Evolutionary conservation across 257 asterid species (phyloP).

Genomic region (Buddleja alternifolia): DNA sequence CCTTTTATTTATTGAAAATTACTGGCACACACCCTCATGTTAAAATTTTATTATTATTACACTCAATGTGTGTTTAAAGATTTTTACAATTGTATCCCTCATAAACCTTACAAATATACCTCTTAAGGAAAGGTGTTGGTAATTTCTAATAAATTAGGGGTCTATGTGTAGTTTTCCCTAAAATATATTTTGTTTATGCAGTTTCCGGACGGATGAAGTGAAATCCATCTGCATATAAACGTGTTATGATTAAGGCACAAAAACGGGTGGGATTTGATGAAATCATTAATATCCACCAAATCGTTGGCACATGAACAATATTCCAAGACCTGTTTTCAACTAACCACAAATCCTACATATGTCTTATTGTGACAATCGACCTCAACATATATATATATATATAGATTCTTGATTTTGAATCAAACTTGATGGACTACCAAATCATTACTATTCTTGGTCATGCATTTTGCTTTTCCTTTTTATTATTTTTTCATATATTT

Average conservation of each 20-base stretch:
- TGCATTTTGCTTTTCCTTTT: background rate
- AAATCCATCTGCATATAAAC: background rate
- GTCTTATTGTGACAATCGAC: too few relatives aligned
- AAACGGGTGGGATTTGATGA: background rate
- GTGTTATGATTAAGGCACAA: background rate
- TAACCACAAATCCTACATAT: background rate
- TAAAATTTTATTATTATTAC: too few relatives aligned
- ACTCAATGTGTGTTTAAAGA: too few relatives aligned
- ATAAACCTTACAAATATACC: background rate
- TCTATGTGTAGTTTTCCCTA: too few relatives aligned
- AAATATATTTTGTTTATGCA: background rate
- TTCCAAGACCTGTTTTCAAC: constrained; percentile 28
- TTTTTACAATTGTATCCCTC: too few relatives aligned
- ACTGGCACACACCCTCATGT: too few relatives aligned
- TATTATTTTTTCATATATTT: background rate
- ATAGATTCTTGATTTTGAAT: constrained; percentile 15
- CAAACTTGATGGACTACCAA: background rate
- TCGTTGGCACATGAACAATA: constrained; percentile 23
- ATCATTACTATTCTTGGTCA: background rate
- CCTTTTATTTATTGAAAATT: too few relatives aligned
- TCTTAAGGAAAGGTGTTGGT: too few relatives aligned
- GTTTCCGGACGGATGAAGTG: background rate
- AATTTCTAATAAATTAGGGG: too few relatives aligned
- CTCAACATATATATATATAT: too few relatives aligned
- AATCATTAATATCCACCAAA: constrained; percentile 16